Conservation (phyloP, 2,329 filamentous ascomycete genomes). For the Ceratocystis ficicola region DNA sequence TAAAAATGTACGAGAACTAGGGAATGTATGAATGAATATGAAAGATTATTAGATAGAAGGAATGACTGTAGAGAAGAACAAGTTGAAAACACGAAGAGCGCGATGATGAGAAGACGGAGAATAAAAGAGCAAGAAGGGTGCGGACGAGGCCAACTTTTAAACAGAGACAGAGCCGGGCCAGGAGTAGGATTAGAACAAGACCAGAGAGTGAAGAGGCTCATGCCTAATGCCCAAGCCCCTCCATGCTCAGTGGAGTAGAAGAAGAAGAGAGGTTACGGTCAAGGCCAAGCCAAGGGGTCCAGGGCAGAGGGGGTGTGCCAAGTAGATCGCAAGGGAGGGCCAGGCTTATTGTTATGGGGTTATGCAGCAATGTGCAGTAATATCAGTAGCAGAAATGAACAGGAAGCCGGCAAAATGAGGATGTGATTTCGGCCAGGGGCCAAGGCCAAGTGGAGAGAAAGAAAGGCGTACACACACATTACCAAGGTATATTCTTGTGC, state of each 20-base stretch:
- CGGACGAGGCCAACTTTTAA: slow-evolving; percentile 20
- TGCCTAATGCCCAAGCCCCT: not conserved
- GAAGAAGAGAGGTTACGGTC: not conserved
- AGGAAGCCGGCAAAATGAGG: slow-evolving; percentile 1
- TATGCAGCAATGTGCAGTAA: too few relatives aligned
- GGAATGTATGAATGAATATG: slow-evolving; percentile 9
- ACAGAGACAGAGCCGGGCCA: slow-evolving; percentile 3
- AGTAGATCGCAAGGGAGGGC: too few relatives aligned
- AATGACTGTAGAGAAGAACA: slow-evolving; percentile 19
- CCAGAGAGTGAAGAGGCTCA: not conserved
- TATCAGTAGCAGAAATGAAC: not conserved
- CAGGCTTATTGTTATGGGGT: too few relatives aligned
- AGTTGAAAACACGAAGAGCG: slow-evolving; percentile 16
- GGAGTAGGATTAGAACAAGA: not conserved
- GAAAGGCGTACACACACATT: not conserved
- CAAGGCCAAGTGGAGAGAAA: too few relatives aligned
- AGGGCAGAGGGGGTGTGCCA: not conserved
- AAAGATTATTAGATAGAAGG: slow-evolving; percentile 14
- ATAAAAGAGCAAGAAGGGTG: slow-evolving; percentile 7
- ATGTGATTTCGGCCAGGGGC: not conserved
- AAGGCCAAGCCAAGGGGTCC: not conserved
- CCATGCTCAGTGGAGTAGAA: slow-evolving; percentile 4
- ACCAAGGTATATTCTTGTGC: not conserved
- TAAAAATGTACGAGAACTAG: not conserved
- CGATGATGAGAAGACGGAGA: slow-evolving; percentile 19